Evolutionary conservation across 768 basidiomycete genomes (phyloP).

Genomic region (Pulveroboletus sp.): DNA sequence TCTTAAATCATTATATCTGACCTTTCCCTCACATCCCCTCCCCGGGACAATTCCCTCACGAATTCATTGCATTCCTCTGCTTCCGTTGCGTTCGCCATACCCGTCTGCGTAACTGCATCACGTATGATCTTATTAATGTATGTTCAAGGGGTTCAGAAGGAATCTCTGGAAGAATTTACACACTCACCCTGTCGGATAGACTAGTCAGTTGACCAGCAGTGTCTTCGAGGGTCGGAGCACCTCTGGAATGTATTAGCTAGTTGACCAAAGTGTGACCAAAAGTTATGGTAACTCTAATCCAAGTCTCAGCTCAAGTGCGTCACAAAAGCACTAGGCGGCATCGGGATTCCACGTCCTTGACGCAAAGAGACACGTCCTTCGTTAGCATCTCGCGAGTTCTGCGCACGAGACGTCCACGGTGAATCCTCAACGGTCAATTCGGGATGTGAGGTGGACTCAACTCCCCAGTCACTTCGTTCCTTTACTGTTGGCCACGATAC

Average conservation of each 20-base stretch:
- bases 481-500: too few species aligned
- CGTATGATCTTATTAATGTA: conserved; percentile 32
- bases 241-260: not conserved
- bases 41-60: not conserved
- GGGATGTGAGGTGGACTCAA: too few species aligned
- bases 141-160: conserved; percentile 9
- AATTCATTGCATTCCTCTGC: conserved; percentile 14
- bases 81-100: conserved; percentile 24
- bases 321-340: too few species aligned
- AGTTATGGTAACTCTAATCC: too few species aligned
- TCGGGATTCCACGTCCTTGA: too few species aligned
- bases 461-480: too few species aligned
- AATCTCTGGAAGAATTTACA: conserved; percentile 15
- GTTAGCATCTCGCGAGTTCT: too few species aligned
- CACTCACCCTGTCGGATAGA: not conserved
- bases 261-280: too few species aligned
- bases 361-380: not conserved
- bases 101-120: conserved; percentile 27
- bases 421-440: not conserved
- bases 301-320: too few species aligned
- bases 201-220: not conserved
- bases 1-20: conserved; percentile 11
- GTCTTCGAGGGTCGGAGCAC: too few species aligned
- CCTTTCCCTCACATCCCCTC: conserved; percentile 12
- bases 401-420: too few species aligned